Evolutionary conservation across 2,329 filamentous ascomycete genomes (phyloP).

Genomic region (Annulohypoxylon truncatum): DNA sequence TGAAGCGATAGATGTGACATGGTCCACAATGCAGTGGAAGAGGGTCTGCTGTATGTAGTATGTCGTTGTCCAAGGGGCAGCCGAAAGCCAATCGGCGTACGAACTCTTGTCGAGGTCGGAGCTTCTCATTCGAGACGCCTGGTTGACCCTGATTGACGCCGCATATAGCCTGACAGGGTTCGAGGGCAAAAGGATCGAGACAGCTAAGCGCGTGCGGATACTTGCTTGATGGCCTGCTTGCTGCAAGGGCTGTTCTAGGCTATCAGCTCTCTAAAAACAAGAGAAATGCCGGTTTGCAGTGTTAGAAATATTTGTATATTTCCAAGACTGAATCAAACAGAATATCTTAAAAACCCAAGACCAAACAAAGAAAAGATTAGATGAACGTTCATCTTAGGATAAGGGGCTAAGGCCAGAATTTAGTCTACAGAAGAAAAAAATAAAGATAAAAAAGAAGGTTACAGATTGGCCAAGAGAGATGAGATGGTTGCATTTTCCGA

Average conservation of each 20-base stretch:
- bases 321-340: conserved; percentile 12
- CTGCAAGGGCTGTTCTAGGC: not conserved
- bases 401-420: conserved; percentile 20
- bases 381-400: conserved; percentile 5
- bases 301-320: not conserved
- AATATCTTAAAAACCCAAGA: conserved; percentile 2
- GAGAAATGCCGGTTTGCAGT: not conserved
- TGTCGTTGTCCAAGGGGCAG: conserved; percentile 37
- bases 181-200: conserved; percentile 32
- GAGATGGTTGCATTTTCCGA: conserved; percentile 37
- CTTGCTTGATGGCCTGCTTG: conserved; percentile 17
- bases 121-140: conserved; percentile 56
- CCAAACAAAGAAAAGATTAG: conserved; percentile 1
- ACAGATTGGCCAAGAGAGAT: conserved; percentile 30
- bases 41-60: conserved; percentile 42
- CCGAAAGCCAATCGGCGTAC: conserved; percentile 48
- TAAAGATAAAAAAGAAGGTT: not conserved
- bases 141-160: conserved; percentile 61
- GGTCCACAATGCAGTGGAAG: conserved; percentile 56
- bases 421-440: conserved; percentile 14
- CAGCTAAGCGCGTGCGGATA: conserved; percentile 39
- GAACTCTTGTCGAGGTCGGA: conserved; percentile 50
- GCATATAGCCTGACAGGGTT: conserved; percentile 54
- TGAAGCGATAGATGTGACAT: conserved; percentile 66
- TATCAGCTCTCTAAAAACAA: not conserved